Conservation (phyloP, 139 green algal genomes). For the Chlamydomonas sphaeroides region DNA sequence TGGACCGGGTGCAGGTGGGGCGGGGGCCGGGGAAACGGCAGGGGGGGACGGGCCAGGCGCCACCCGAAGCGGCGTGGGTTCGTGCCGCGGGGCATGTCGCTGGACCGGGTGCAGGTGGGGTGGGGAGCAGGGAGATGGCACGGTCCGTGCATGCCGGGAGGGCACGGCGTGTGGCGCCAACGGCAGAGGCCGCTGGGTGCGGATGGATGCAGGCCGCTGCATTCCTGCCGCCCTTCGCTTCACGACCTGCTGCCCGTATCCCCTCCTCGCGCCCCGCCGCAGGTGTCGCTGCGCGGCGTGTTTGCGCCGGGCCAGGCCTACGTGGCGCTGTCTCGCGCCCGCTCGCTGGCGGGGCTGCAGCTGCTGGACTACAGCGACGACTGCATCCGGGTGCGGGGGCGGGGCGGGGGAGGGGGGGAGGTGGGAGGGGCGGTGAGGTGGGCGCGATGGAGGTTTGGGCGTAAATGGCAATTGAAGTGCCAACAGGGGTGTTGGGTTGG, state of each 20-base stretch:
- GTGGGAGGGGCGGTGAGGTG: neutral
- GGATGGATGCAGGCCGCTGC: too few relatives aligned
- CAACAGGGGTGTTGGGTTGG: too few relatives aligned
- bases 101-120: conserved; percentile 38
- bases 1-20: conserved; percentile 70
- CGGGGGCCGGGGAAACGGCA: too few relatives aligned
- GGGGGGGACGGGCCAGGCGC: too few relatives aligned
- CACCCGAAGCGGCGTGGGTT: conserved; percentile 82
- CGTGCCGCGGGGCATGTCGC: conserved; percentile 80
- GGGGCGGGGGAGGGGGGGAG: neutral
- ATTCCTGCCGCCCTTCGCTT: too few relatives aligned
- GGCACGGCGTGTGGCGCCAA: too few relatives aligned
- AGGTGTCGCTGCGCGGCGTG: conserved; percentile 50
- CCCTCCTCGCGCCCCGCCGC: neutral
- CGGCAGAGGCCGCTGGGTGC: too few relatives aligned
- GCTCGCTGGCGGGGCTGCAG: conserved; percentile 68
- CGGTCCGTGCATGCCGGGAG: too few relatives aligned
- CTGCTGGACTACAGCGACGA: conserved; percentile 53
- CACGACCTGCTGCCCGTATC: too few relatives aligned
- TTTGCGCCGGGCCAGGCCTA: conserved; percentile 85
- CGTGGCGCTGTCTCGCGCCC: conserved; percentile 76
- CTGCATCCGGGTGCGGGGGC: conserved; percentile 24
- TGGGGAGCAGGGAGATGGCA: too few relatives aligned
- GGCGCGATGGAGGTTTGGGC: too few relatives aligned
- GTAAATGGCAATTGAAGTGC: too few relatives aligned